Evolutionary conservation across 768 basidiomycete genomes (phyloP).

Genomic region (Strobilomyces confusus): DNA sequence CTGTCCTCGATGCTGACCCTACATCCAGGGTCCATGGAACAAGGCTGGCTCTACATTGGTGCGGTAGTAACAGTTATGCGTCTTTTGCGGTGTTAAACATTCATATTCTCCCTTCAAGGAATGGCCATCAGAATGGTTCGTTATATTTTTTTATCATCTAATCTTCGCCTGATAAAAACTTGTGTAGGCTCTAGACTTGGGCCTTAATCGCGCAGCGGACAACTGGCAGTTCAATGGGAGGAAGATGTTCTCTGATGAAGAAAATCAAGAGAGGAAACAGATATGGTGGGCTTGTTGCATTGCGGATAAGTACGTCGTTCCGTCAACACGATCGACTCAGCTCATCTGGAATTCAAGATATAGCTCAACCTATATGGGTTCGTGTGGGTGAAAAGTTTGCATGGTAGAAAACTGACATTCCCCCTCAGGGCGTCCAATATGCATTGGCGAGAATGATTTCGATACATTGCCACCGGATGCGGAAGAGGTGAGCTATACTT

Average conservation of each 20-base stretch:
- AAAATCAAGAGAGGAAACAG: slow-evolving; percentile 67
- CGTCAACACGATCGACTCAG: not conserved
- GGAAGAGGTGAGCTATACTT: slow-evolving; percentile 40
- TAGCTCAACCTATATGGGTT: slow-evolving; percentile 73
- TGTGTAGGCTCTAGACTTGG: slow-evolving; percentile 69
- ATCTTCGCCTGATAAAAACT: slow-evolving; percentile 2
- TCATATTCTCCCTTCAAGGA: slow-evolving; percentile 35
- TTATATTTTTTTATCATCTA: slow-evolving; percentile 10
- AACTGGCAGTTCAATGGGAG: slow-evolving; percentile 66
- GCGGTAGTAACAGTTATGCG: slow-evolving; percentile 3
- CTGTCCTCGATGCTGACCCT: slow-evolving; percentile 9
- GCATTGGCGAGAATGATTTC: slow-evolving; percentile 66
- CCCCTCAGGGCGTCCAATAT: slow-evolving; percentile 55
- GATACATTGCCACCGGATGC: slow-evolving; percentile 61
- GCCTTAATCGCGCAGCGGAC: slow-evolving; percentile 73
- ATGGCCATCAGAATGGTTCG: slow-evolving; percentile 74
- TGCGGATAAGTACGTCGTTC: slow-evolving; percentile 57
- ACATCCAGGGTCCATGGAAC: slow-evolving; percentile 58
- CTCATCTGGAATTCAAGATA: slow-evolving; percentile 40
- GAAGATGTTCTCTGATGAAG: slow-evolving; percentile 58
- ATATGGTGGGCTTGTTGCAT: slow-evolving; percentile 79
- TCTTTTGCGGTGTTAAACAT: not conserved
- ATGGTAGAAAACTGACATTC: slow-evolving; percentile 5
- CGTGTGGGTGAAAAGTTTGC: slow-evolving; percentile 1
- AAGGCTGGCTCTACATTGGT: slow-evolving; percentile 85